Evolutionary conservation across 306 rosid genomes (phyloP).

Genomic region (Ormosia semicastrata): DNA sequence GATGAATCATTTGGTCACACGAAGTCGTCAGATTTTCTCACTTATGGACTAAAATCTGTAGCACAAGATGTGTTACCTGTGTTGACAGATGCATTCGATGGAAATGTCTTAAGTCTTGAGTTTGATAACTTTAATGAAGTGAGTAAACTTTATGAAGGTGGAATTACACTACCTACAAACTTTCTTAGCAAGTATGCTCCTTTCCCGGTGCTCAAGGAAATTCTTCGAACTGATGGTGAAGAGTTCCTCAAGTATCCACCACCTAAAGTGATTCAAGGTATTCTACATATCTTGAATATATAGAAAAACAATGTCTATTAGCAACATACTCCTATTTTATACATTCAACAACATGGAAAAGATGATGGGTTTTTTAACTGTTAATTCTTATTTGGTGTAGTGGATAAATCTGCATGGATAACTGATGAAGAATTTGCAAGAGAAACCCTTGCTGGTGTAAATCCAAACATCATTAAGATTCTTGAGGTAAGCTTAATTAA

Average conservation of each 20-base stretch:
- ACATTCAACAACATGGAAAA: background rate
- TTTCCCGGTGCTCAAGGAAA: constrained; percentile 45
- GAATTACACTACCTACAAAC: constrained; percentile 44
- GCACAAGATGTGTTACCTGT: constrained; percentile 47
- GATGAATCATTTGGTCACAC: constrained; percentile 62
- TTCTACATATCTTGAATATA: background rate
- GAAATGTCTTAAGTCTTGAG: constrained; percentile 30
- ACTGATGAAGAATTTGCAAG: constrained; percentile 78
- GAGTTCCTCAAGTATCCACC: constrained; percentile 44
- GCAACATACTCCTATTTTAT: background rate
- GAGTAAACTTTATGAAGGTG: constrained; percentile 56
- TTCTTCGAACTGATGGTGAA: constrained; percentile 61
- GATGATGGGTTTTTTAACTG: background rate
- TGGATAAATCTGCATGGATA: constrained; percentile 57
- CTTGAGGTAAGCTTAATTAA: constrained; percentile 30
- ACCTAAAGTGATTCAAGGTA: constrained; percentile 67
- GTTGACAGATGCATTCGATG: constrained; percentile 32
- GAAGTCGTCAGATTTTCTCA: constrained; percentile 58
- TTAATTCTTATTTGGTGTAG: constrained; percentile 25
- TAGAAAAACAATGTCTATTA: background rate
- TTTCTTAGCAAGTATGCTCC: constrained; percentile 39
- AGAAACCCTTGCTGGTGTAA: constrained; percentile 71
- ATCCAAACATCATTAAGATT: constrained; percentile 42
- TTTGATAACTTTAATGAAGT: constrained; percentile 55
- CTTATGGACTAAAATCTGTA: constrained; percentile 53